Evolutionary conservation across 2,329 filamentous ascomycete genomes (phyloP).

Genomic region (Magnaporthiopsis poae): DNA sequence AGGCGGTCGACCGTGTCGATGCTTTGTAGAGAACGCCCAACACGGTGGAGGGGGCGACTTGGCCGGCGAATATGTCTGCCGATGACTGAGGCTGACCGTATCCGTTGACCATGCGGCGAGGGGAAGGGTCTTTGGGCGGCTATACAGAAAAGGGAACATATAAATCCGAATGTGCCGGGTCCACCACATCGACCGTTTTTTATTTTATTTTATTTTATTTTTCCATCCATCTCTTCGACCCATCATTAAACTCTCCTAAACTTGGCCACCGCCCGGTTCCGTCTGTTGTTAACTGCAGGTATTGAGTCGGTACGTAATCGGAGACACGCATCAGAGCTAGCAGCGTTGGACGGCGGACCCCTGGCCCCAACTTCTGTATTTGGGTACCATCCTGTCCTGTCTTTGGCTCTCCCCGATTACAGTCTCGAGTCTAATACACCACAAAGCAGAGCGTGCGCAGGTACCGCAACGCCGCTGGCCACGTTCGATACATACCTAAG

Average conservation of each 20-base stretch:
- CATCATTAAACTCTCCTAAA: neutral
- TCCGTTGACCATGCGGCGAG: neutral
- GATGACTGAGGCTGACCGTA: neutral
- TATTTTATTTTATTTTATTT: too few relatives aligned
- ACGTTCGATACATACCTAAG: neutral
- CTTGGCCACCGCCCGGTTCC: neutral
- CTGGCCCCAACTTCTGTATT: neutral
- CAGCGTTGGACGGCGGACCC: neutral
- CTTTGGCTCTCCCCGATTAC: neutral
- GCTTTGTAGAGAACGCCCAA: neutral
- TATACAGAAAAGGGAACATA: neutral
- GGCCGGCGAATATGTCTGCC: neutral
- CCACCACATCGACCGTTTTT: neutral
- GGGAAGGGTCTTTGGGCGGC: neutral
- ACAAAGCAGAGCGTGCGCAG: neutral
- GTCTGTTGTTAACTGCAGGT: neutral
- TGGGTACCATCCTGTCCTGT: neutral
- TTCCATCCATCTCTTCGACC: neutral
- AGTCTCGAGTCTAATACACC: neutral
- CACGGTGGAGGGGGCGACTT: neutral
- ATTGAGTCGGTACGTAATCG: neutral
- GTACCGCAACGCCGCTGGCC: neutral
- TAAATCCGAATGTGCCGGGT: neutral
- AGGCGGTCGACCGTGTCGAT: too few relatives aligned
- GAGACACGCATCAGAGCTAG: neutral